Conservation (phyloP, 2,329 filamentous ascomycete genomes). For the Phaeosphaeria sp. region DNA sequence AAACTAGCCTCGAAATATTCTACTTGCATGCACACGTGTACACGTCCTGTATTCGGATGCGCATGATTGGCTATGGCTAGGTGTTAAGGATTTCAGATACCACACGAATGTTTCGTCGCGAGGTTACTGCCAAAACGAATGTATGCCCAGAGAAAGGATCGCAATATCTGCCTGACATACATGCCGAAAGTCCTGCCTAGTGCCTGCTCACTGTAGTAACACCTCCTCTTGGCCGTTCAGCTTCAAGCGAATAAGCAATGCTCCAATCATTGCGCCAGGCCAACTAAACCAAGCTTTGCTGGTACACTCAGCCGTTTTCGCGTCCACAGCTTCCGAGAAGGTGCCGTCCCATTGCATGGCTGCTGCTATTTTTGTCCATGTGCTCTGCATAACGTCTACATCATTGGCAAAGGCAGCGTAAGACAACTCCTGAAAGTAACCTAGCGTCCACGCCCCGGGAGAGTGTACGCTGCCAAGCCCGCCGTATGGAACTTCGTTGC, state of each 20-base stretch:
- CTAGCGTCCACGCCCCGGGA: slow-evolving; percentile 15
- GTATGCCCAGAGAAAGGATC: background rate
- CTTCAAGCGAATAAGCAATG: slow-evolving; percentile 9
- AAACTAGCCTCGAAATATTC: background rate
- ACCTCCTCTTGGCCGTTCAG: slow-evolving; percentile 7
- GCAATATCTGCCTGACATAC: background rate
- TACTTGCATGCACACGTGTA: background rate
- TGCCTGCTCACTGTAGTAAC: background rate
- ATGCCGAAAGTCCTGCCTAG: background rate
- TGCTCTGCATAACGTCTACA: slow-evolving; percentile 2
- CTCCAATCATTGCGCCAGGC: slow-evolving; percentile 18
- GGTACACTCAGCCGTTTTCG: slow-evolving; percentile 6
- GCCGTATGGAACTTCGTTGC: slow-evolving; percentile 2
- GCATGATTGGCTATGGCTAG: background rate
- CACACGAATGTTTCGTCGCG: background rate
- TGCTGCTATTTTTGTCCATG: slow-evolving; percentile 11
- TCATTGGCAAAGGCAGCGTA: slow-evolving; percentile 7
- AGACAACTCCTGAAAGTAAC: slow-evolving; percentile 15
- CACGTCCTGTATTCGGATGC: background rate
- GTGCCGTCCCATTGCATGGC: slow-evolving; percentile 22
- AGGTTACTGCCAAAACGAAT: background rate
- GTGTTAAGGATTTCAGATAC: background rate
- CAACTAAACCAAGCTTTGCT: slow-evolving; percentile 22
- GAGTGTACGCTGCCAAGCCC: slow-evolving; percentile 18
- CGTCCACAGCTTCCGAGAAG: slow-evolving; percentile 16